Evolutionary conservation across 2,329 filamentous ascomycete genomes (phyloP), one percentile per base, ranked within the genome.

Genomic region (Fusarium multiceps): DNA sequence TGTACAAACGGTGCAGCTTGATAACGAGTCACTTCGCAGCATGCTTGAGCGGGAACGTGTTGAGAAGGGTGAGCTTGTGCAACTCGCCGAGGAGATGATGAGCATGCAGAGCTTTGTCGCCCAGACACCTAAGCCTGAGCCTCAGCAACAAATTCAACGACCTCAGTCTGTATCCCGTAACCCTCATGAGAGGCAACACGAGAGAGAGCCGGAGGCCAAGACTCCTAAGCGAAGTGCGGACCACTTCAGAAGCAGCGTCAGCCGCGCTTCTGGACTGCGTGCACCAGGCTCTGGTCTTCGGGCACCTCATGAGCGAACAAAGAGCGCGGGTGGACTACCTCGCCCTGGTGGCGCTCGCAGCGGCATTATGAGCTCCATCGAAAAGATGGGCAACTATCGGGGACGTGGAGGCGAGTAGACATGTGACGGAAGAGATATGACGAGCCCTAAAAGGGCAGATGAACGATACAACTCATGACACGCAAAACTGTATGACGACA

Each of bases 41-140:
- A 86, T 92, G 72, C 84, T 96, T 10, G 90, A 94, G 77, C 84
- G 87, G 64, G 93, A 96, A 81, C 86, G 93, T 9, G 87, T 93
- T 21, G 93, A 96, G 81, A 95, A 96, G 84, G 91, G 92, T 55
- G 93, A 95, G 80, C 84, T 96, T 41, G 93, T 96, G 37, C 88
- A 89, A 59, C 87, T 93, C 7, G 93, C 93, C 2, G 93, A 96
- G 78, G 93, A 96, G 82, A 92, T 96, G 89, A 90, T 96, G 81
- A 84, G 85, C 54, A 89, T 95, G 80, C 85, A 89, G 78, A 85
- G 82, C 74, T 80, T 85, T 51, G 80, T 82, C 49, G 79, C 53
- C 20, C 69, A 75, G 45, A 72, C 68, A 28, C 66, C 62, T 21
- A 70, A 67, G 43, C 74, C 64, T 57, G 71, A 62, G 53, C 66